These are phyloP conservation scores for Licmophora abbreviata DNA, from an alignment of 108 stramenopile genomes.

Conservation along the genomic window DNA sequence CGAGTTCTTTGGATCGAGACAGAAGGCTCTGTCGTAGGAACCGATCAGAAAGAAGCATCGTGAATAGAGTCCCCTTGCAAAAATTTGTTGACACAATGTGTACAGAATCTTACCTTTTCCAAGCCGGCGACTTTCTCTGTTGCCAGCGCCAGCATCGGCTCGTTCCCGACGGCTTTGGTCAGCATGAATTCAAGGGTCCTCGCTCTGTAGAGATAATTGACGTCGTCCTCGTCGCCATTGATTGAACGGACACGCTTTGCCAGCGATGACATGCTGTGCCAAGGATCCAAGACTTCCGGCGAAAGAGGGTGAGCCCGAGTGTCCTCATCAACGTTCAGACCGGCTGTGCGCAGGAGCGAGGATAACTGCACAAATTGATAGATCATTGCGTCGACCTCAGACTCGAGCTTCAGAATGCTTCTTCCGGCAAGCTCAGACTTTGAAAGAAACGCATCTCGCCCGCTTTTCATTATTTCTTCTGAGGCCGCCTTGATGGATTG, in stretches of 20 bases:
- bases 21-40: no score
- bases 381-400: constrained; percentile 23
- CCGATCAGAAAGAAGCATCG: constrained; percentile 2
- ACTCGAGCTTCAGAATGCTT: constrained; percentile 14
- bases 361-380: constrained; percentile 27
- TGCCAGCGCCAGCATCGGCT: constrained; percentile 49
- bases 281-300: constrained; percentile 65
- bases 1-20: constrained; percentile 64
- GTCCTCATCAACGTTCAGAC: constrained; percentile 31
- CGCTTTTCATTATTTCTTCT: constrained; percentile 23
- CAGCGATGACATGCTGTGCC: constrained; percentile 58
- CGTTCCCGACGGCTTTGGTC: constrained; percentile 50
- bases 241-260: constrained; percentile 41
- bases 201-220: constrained; percentile 60
- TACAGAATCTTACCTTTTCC: constrained; percentile 45
- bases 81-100: neutral
- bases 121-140: constrained; percentile 51
- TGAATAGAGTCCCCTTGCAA: neutral
- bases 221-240: constrained; percentile 64
- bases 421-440: constrained; percentile 20
- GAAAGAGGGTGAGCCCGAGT: constrained; percentile 53
- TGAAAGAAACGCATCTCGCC: constrained; percentile 19
- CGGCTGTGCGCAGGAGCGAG: constrained; percentile 28
- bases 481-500: constrained; percentile 20
- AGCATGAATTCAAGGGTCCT: constrained; percentile 49